These are phyloP conservation scores for Medicago truncatula DNA, from an alignment of 306 rosid genomes.

Conservation along the genomic window DNA sequence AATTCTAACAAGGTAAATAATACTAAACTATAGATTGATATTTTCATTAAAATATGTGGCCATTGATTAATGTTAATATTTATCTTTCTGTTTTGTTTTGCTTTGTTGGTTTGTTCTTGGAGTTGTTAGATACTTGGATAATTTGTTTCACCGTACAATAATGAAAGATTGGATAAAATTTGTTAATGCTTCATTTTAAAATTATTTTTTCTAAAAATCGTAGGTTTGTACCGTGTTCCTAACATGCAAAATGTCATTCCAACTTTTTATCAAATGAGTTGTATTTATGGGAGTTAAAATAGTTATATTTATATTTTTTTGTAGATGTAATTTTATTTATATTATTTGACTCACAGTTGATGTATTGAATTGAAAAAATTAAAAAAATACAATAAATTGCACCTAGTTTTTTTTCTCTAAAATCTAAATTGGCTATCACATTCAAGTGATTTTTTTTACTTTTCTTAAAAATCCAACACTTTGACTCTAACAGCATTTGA, in stretches of 20 bases:
- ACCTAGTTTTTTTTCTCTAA: background rate
- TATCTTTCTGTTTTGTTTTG: slow-evolving; percentile 37
- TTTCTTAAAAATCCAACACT: slow-evolving; percentile 3
- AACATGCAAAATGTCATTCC: too few species aligned
- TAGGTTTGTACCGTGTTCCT: too few species aligned
- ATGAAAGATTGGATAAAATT: background rate
- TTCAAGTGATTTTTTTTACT: slow-evolving; percentile 15
- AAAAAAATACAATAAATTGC: background rate
- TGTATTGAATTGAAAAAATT: background rate
- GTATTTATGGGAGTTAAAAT: too few species aligned
- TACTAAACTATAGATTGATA: slow-evolving; percentile 40
- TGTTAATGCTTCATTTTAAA: background rate
- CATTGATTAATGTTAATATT: slow-evolving; percentile 33
- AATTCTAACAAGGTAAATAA: slow-evolving; percentile 64
- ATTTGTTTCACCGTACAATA: slow-evolving; percentile 27
- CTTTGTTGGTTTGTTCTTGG: slow-evolving; percentile 50
- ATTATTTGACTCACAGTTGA: background rate
- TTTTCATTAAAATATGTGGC: slow-evolving; percentile 49
- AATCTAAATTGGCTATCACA: slow-evolving; percentile 14
- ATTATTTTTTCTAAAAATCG: too few species aligned
- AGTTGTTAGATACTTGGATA: slow-evolving; percentile 37
- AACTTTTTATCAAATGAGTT: too few species aligned
- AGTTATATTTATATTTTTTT: too few species aligned
- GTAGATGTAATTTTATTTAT: background rate
- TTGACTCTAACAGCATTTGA: slow-evolving; percentile 39